A percentile compares a stretch with the other conserved stretches of the same genome.
Evolutionary conservation across 768 basidiomycete species (phyloP).

Genomic region (Daedalea quercina): DNA sequence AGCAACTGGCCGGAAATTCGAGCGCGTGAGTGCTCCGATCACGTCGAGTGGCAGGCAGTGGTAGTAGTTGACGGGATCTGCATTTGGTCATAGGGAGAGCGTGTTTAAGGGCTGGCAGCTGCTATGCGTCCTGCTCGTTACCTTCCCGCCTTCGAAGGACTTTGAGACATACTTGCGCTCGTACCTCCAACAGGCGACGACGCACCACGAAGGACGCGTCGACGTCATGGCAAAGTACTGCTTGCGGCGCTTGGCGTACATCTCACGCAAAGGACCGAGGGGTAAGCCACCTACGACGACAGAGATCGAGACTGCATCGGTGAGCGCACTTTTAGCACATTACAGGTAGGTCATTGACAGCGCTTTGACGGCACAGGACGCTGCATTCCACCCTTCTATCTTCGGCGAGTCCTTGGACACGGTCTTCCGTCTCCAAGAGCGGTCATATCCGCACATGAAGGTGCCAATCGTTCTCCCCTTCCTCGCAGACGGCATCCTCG

Average conservation of each 20-base stretch:
- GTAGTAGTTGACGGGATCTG: neutral
- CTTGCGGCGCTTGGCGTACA: slow-evolving; percentile 64
- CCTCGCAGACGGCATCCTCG: slow-evolving; percentile 86
- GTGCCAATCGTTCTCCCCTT: slow-evolving; percentile 93
- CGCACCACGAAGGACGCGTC: slow-evolving; percentile 66
- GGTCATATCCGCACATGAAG: slow-evolving; percentile 77
- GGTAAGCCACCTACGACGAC: slow-evolving; percentile 75
- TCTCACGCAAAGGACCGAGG: slow-evolving; percentile 79
- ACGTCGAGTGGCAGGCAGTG: neutral
- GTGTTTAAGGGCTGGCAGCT: slow-evolving; percentile 91
- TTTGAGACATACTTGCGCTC: slow-evolving; percentile 78
- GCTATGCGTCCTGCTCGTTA: slow-evolving; percentile 82
- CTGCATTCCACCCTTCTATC: slow-evolving; percentile 91
- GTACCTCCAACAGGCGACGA: slow-evolving; percentile 70
- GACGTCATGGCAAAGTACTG: slow-evolving; percentile 92
- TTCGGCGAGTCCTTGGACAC: slow-evolving; percentile 88
- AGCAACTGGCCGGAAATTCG: slow-evolving; percentile 82
- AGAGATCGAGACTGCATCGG: slow-evolving; percentile 91
- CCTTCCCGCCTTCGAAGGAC: slow-evolving; percentile 91
- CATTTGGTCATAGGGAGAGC: slow-evolving; percentile 51
- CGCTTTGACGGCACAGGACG: slow-evolving; percentile 45
- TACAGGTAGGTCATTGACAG: neutral
- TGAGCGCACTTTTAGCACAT: slow-evolving; percentile 26
- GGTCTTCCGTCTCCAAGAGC: slow-evolving; percentile 77
- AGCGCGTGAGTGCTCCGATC: slow-evolving; percentile 47